Percentiles rank a stretch among this genome's conserved stretches.
phyloP scores from a whole-genome alignment of 2,329 filamentous ascomycete genomes.

The Colletotrichum ledebouriae region DNA sequence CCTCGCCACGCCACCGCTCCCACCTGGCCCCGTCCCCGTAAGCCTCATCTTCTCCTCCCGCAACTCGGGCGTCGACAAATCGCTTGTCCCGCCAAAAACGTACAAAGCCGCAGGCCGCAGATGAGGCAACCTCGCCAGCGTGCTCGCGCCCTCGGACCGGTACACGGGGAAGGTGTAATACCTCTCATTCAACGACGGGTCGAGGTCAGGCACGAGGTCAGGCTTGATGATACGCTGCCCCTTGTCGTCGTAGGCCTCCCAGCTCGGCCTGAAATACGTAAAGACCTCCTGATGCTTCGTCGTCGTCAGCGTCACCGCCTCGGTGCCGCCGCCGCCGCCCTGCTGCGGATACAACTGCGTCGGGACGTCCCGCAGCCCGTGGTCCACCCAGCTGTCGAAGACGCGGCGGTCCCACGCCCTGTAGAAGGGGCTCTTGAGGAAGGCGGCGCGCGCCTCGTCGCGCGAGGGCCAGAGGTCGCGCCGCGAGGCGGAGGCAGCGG shows the following conservation, averaged over 20 bases:
- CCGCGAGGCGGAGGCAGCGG: slow-evolving; percentile 75
- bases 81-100: slow-evolving; percentile 73
- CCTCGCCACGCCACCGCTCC: slow-evolving; percentile 73
- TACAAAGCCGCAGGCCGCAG: slow-evolving; percentile 77
- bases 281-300: slow-evolving; percentile 91
- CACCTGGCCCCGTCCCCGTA: slow-evolving; percentile 77
- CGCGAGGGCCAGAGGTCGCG: slow-evolving; percentile 88
- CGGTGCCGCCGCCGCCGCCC: too few relatives aligned
- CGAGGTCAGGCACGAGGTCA: slow-evolving; percentile 60
- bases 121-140: slow-evolving; percentile 68
- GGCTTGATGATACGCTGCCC: slow-evolving; percentile 57
- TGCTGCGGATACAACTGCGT: slow-evolving; percentile 68
- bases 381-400: slow-evolving; percentile 77
- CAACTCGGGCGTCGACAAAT: slow-evolving; percentile 64
- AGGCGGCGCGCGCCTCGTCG: slow-evolving; percentile 74
- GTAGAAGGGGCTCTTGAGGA: slow-evolving; percentile 82
- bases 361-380: slow-evolving; percentile 82
- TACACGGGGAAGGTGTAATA: slow-evolving; percentile 70
- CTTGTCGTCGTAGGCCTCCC: slow-evolving; percentile 56
- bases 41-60: slow-evolving; percentile 69
- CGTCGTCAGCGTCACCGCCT: slow-evolving; percentile 78
- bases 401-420: slow-evolving; percentile 85
- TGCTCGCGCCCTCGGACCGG: slow-evolving; percentile 71
- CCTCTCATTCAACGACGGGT: slow-evolving; percentile 53
- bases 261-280: slow-evolving; percentile 77